Evolutionary conservation across 768 basidiomycete species (phyloP).

Genomic region (Tremella fuciformis): DNA sequence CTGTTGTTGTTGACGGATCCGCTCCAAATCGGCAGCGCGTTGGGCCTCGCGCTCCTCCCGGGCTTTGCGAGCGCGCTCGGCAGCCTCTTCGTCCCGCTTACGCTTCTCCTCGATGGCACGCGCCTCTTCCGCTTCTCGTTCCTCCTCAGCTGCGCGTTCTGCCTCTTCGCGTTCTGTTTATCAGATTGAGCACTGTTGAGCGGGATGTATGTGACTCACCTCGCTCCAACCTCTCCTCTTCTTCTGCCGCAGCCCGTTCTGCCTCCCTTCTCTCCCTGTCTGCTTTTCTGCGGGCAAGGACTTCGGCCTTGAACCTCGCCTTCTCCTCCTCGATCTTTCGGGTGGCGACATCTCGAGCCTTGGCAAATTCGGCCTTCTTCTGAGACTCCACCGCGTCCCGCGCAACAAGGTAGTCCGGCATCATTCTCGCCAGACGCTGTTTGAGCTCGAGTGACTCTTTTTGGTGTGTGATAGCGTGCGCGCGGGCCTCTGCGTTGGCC

Average conservation of each 20-base stretch:
- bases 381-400: conserved; percentile 60
- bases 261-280: conserved; percentile 56
- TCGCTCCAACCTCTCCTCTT: conserved; percentile 32
- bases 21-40: conserved; percentile 30
- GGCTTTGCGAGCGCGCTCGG: conserved; percentile 52
- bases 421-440: conserved; percentile 67
- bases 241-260: conserved; percentile 50
- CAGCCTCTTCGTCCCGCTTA: conserved; percentile 62
- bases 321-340: conserved; percentile 82
- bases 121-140: conserved; percentile 6
- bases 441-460: conserved; percentile 70
- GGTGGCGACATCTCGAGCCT: conserved; percentile 60
- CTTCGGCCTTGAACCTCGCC: conserved; percentile 62
- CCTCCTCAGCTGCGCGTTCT: conserved; percentile 6
- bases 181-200: conserved; percentile 3
- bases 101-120: conserved; percentile 57
- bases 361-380: conserved; percentile 65
- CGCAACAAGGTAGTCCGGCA: conserved; percentile 64
- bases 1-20: conserved; percentile 46
- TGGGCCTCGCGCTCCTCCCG: conserved; percentile 33
- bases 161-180: conserved; percentile 18
- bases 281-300: conserved; percentile 64
- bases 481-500: conserved; percentile 61
- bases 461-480: conserved; percentile 61
- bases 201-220: conserved; percentile 32